A percentile compares a stretch with the other conserved stretches of the same genome.
phyloP scores from a whole-genome alignment of 768 basidiomycete species.

The Glaciozyma antarctica region DNA sequence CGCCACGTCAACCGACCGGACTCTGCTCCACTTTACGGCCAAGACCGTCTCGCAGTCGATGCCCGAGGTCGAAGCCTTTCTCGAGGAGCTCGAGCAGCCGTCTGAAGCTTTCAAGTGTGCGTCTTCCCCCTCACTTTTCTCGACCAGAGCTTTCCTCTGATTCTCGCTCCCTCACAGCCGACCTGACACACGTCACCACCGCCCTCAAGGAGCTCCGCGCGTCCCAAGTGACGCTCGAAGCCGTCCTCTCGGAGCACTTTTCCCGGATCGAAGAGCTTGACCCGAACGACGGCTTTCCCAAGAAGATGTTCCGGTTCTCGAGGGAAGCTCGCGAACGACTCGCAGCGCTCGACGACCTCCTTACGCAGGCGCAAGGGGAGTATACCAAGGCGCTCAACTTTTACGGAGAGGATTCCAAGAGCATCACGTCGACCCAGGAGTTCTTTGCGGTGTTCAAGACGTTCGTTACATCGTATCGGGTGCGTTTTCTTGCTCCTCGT shows the following conservation, averaged over 20 bases:
- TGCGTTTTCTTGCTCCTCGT: not conserved
- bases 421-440: conserved; percentile 56
- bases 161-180: conserved; percentile 49
- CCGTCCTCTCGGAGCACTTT: conserved; percentile 50
- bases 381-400: conserved; percentile 79
- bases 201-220: conserved; percentile 58
- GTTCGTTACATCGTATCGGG: conserved; percentile 77
- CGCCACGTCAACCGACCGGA: conserved; percentile 56
- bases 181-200: conserved; percentile 74
- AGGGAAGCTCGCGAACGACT: conserved; percentile 64
- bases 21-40: conserved; percentile 87
- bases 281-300: conserved; percentile 63
- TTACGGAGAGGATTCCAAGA: conserved; percentile 68
- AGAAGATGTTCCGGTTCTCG: conserved; percentile 85
- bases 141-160: not conserved
- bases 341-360: conserved; percentile 75
- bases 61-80: conserved; percentile 71
- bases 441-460: conserved; percentile 98
- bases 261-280: conserved; percentile 50
- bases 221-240: conserved; percentile 53
- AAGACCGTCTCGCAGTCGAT: conserved; percentile 79
- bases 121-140: conserved; percentile 25
- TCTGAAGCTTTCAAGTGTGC: conserved; percentile 85
- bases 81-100: conserved; percentile 79
- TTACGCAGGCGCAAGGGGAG: conserved; percentile 71